A percentile compares a stretch with the other conserved stretches of the same genome.
phyloP scores from a whole-genome alignment of 2,329 filamentous ascomycete species.

The Ceratocystis harringtonii region DNA sequence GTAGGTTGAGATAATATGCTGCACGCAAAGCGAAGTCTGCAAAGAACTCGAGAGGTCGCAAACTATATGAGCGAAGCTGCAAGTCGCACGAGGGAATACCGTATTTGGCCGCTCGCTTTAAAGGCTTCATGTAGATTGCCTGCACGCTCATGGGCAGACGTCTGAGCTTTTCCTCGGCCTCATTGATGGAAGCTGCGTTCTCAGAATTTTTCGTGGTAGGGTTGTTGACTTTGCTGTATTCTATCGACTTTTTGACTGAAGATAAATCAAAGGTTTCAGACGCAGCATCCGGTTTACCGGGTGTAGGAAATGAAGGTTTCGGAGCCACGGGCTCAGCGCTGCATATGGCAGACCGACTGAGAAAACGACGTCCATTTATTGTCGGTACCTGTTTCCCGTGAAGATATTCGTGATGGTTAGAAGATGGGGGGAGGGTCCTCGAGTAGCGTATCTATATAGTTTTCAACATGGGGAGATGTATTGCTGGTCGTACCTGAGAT shows the following conservation, averaged over 20 bases:
- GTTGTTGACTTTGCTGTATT: constrained; percentile 15
- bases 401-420: background rate
- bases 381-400: background rate
- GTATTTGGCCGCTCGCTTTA: constrained; percentile 58
- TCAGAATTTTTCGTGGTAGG: constrained; percentile 17
- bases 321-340: background rate
- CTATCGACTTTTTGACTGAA: background rate
- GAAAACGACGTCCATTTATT: background rate
- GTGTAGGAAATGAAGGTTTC: background rate
- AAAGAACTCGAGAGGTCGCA: constrained; percentile 86
- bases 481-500: background rate
- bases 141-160: constrained; percentile 39
- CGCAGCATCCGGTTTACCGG: background rate
- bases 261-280: background rate
- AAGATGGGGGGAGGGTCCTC: background rate
- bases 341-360: background rate
- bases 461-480: background rate
- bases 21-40: constrained; percentile 86
- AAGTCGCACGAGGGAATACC: constrained; percentile 79
- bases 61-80: constrained; percentile 79
- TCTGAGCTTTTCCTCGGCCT: constrained; percentile 10
- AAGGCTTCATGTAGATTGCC: constrained; percentile 70
- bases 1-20: constrained; percentile 82
- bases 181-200: constrained; percentile 10
- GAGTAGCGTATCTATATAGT: background rate